Evolutionary conservation across 345 rosid genomes (phyloP).

Genomic region (Salix suchowensis): DNA sequence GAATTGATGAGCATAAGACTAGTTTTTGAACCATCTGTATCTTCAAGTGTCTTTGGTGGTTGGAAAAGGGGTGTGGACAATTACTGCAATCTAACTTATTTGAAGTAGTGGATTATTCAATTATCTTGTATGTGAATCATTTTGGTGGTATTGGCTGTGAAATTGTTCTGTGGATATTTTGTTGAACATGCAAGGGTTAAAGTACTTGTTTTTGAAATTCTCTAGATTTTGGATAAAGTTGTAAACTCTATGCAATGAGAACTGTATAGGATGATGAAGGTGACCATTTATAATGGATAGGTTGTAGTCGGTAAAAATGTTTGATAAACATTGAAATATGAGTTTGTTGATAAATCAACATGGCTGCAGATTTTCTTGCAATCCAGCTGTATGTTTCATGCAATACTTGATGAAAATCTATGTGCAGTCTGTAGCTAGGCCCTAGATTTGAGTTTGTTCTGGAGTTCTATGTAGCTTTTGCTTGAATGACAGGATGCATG

Average conservation of each 20-base stretch:
- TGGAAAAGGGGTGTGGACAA: not conserved
- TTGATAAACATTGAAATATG: not conserved
- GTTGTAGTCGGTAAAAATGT: not conserved
- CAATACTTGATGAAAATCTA: not conserved
- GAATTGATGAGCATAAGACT: not conserved
- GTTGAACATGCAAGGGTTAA: not conserved
- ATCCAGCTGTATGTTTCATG: not conserved
- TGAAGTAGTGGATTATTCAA: not conserved
- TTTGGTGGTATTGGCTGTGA: not conserved
- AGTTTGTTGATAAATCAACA: not conserved
- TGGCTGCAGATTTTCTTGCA: not conserved
- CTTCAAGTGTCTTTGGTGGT: not conserved
- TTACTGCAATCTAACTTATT: not conserved
- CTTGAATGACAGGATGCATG: not conserved
- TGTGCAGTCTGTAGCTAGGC: not conserved
- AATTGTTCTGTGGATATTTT: not conserved
- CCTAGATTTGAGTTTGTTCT: not conserved
- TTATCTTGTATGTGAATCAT: too few relatives aligned
- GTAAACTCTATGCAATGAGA: not conserved
- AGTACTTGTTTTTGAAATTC: not conserved
- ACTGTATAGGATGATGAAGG: not conserved
- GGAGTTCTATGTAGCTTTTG: not conserved
- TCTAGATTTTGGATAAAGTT: not conserved
- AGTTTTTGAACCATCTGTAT: not conserved
- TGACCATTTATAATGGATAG: not conserved